Conservation (phyloP, 768 basidiomycete genomes). For the Dioszegia crocea region DNA sequence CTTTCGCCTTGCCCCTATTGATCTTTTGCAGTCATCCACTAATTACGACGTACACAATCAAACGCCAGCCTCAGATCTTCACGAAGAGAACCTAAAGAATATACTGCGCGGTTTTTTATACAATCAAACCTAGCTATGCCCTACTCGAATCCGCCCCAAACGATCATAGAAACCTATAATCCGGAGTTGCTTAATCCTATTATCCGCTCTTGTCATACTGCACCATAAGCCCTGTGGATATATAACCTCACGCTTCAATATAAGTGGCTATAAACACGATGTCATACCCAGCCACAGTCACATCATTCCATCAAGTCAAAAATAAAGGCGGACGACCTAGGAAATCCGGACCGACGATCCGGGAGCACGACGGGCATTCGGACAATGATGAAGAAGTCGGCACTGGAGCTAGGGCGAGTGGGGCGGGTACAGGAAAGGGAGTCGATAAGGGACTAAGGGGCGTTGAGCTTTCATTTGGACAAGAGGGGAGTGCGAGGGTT, state of each 20-base stretch:
- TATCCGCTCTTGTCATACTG: not conserved
- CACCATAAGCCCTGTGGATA: not conserved
- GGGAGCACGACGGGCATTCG: too few species aligned
- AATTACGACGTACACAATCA: too few species aligned
- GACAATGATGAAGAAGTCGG: not conserved
- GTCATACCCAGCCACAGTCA: slow-evolving; percentile 2
- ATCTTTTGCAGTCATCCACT: too few species aligned
- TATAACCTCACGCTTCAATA: too few species aligned
- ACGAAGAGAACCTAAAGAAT: too few species aligned
- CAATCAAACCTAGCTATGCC: too few species aligned
- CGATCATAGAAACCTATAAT: not conserved
- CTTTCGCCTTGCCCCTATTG: too few species aligned
- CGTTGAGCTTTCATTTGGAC: slow-evolving; percentile 23
- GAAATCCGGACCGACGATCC: too few species aligned
- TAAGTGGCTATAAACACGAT: not conserved
- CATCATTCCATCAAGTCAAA: not conserved
- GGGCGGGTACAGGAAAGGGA: too few species aligned
- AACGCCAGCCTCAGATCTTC: too few species aligned
- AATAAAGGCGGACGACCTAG: slow-evolving; percentile 2
- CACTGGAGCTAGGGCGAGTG: not conserved
- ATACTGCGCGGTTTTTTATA: too few species aligned
- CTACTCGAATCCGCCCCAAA: not conserved
- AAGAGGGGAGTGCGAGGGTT: slow-evolving; percentile 21
- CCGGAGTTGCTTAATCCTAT: not conserved
- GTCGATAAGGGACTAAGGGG: slow-evolving; percentile 15